Conservation (phyloP, 176 grass and related monocot genomes). For the Alopecurus myosuroides region DNA sequence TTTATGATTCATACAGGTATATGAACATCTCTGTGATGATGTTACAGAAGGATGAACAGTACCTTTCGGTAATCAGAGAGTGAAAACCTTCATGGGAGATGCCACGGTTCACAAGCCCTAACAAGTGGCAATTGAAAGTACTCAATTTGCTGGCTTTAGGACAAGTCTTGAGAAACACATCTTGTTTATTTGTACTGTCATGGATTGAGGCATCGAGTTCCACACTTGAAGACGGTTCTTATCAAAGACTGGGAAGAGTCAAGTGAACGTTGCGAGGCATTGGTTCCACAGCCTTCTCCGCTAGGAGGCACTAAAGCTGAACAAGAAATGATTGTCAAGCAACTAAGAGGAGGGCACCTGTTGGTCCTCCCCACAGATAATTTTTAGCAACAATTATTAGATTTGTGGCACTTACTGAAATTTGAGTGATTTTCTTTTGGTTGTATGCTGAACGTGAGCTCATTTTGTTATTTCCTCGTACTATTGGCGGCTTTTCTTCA, state of each 20-base stretch:
- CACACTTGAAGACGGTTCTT: constrained; percentile 2
- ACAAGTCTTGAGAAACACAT: not conserved
- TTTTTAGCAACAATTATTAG: not conserved
- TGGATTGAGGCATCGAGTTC: not conserved
- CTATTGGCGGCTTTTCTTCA: not conserved
- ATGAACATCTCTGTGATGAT: not conserved
- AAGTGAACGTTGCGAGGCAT: not conserved
- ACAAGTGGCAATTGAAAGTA: not conserved
- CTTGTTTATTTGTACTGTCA: not conserved
- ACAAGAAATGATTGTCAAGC: not conserved
- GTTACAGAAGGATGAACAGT: not conserved
- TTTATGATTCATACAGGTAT: not conserved
- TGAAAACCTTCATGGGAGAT: not conserved
- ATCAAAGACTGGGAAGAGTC: not conserved
- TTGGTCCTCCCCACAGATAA: not conserved
- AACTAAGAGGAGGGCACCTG: not conserved
- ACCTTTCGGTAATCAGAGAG: not conserved
- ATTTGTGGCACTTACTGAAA: not conserved
- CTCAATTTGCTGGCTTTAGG: not conserved
- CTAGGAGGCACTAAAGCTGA: not conserved
- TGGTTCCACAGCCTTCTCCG: not conserved
- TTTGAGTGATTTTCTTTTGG: not conserved
- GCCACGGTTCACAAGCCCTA: not conserved
- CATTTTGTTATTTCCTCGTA: not conserved
- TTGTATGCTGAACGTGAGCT: not conserved